Evolutionary conservation across 805 yeast species (phyloP).

Genomic region (Pichia scutulata): DNA sequence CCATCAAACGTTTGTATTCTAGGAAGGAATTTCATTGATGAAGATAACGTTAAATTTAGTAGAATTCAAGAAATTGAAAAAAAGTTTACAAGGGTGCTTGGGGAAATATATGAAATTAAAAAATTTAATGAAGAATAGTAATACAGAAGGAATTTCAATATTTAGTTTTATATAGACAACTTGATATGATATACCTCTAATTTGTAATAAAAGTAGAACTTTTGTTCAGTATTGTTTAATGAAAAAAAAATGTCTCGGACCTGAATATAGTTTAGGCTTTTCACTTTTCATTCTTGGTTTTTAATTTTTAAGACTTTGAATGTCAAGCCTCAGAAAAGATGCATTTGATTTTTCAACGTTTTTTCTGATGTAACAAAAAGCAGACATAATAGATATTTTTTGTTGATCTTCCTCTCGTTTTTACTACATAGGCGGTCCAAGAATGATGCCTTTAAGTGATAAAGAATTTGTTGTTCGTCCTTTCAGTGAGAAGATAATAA

Average conservation of each 20-base stretch:
- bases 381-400: no score
- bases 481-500: not conserved
- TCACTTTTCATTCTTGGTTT: no score
- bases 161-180: no score
- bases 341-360: not conserved
- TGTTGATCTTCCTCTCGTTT: not conserved
- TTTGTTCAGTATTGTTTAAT: no score
- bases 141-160: no score
- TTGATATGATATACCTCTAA: no score
- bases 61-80: not conserved
- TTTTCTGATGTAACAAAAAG: not conserved
- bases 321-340: no score
- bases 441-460: not conserved
- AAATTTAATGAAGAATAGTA: not conserved
- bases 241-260: not conserved
- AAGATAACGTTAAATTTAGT: conserved; percentile 4
- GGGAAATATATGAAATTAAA: not conserved
- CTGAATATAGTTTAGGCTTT: not conserved
- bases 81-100: not conserved
- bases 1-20: not conserved
- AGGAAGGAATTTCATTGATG: not conserved
- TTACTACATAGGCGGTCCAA: not conserved
- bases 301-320: no score
- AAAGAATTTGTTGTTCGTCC: conserved; percentile 1
- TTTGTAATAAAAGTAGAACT: no score